These are phyloP conservation scores for Pascua sp. DNA, from an alignment of 1,284 basidiomycete species.

Conservation along the genomic window DNA sequence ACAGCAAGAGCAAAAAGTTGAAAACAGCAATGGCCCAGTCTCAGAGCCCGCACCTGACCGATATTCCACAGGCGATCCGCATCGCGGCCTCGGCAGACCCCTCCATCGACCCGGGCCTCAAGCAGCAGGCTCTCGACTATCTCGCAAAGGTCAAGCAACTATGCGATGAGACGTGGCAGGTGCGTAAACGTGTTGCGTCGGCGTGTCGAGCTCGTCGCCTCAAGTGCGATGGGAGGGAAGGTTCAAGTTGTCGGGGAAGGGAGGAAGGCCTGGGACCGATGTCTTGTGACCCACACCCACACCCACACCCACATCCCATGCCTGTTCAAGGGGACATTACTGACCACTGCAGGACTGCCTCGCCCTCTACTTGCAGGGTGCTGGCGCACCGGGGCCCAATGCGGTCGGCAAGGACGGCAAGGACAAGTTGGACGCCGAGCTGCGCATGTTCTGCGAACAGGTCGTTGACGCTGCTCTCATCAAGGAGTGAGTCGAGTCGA, in stretches of 20 bases:
- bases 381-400: constrained; percentile 32
- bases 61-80: constrained; percentile 48
- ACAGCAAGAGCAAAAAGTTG: no score
- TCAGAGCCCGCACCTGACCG: constrained; percentile 40
- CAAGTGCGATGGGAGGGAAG: not conserved
- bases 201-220: not conserved
- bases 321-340: not conserved
- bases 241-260: not conserved
- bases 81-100: constrained; percentile 45
- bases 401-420: constrained; percentile 47
- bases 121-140: constrained; percentile 48
- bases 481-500: constrained; percentile 32
- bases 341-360: constrained; percentile 43
- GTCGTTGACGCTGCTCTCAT: constrained; percentile 48
- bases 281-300: not conserved
- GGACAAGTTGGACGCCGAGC: constrained; percentile 43
- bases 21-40: constrained; percentile 20
- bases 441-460: constrained; percentile 49
- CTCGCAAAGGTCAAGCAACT: constrained; percentile 46
- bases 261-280: not conserved
- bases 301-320: not conserved
- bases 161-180: constrained; percentile 51
- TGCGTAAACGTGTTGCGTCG: constrained; percentile 25
- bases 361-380: constrained; percentile 50
- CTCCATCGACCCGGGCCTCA: constrained; percentile 35